These are phyloP conservation scores for Microthyrium microscopicum DNA, from an alignment of 2,329 filamentous ascomycete species.

Conservation along the genomic window DNA sequence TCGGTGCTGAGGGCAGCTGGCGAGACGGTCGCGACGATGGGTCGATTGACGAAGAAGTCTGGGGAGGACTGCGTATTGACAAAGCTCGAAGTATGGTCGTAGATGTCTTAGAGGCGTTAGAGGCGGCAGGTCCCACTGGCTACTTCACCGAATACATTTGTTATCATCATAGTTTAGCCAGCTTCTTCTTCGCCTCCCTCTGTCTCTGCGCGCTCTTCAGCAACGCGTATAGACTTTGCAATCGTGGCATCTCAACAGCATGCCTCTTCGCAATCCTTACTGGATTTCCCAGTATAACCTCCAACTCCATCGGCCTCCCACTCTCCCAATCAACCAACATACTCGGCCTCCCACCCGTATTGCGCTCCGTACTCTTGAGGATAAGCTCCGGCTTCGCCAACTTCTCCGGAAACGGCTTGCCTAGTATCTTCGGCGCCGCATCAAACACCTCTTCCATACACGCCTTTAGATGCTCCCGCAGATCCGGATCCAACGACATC, in stretches of 20 bases:
- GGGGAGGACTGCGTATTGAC: no score
- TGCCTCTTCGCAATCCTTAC: conserved; percentile 45
- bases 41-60: conserved; percentile 4
- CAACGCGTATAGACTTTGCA: conserved; percentile 52
- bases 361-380: conserved; percentile 44
- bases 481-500: conserved; percentile 47
- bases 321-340: conserved; percentile 58
- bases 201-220: conserved; percentile 43
- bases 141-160: no score
- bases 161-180: no score
- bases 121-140: no score
- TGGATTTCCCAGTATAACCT: conserved; percentile 57
- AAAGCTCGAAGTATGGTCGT: no score
- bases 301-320: conserved; percentile 49
- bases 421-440: conserved; percentile 46
- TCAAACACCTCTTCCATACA: conserved; percentile 55
- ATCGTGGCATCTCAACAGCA: conserved; percentile 47
- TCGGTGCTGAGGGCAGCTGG: conserved; percentile 10
- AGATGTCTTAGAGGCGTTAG: no score
- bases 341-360: conserved; percentile 42
- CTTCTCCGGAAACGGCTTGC: conserved; percentile 39
- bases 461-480: conserved; percentile 43
- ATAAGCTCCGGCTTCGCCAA: conserved; percentile 48
- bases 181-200: conserved; percentile 23
- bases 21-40: conserved; percentile 7